Percentiles rank a stretch among this genome's conserved stretches.
Conservation (phyloP, 176 grass and related monocot genomes). For the Olyra latifolia region DNA sequence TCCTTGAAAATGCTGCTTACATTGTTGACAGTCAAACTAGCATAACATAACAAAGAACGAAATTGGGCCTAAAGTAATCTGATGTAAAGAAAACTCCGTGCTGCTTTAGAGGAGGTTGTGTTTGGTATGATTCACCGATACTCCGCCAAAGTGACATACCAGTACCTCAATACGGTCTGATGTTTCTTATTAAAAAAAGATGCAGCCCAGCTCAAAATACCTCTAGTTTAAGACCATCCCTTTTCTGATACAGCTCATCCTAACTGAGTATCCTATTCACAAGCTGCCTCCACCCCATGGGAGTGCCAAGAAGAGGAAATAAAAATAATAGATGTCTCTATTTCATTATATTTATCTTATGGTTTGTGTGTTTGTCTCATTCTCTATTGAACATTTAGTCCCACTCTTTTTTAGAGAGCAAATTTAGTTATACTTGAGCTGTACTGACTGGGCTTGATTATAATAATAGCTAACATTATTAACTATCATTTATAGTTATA, state of each 20-base stretch:
- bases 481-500: neutral
- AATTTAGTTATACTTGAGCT: neutral
- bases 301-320: neutral
- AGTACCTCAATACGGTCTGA: neutral
- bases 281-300: neutral
- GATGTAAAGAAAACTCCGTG: neutral
- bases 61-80: neutral
- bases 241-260: neutral
- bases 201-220: neutral
- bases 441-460: neutral
- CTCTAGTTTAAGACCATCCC: neutral
- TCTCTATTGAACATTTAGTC: neutral
- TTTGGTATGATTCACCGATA: neutral
- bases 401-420: neutral
- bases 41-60: neutral
- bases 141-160: neutral
- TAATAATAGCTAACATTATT: neutral
- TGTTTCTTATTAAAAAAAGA: neutral
- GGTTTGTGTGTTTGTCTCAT: neutral
- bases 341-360: neutral
- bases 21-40: neutral
- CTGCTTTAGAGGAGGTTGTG: neutral
- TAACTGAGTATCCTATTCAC: neutral
- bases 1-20: neutral
- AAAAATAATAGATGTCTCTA: neutral